A percentile compares a stretch with the other conserved stretches of the same genome.
These are phyloP conservation scores for Eimeria brunetti DNA, from an alignment of 169 alveolate species.

Conservation along the genomic window DNA sequence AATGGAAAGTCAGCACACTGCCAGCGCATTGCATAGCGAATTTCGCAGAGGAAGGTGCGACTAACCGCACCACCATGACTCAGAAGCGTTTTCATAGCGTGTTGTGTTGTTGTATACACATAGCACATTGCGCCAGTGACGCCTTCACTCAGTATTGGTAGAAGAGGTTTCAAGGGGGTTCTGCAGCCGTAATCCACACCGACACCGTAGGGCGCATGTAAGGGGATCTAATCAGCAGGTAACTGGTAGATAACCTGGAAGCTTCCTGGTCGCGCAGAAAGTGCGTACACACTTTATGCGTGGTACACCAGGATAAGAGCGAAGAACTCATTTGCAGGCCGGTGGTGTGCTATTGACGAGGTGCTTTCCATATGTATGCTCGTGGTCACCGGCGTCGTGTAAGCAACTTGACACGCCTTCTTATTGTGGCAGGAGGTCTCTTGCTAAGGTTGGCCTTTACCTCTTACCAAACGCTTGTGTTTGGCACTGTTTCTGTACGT, in stretches of 20 bases:
- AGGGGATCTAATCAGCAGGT: not conserved
- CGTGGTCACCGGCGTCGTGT: not conserved
- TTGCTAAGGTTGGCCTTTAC: not conserved
- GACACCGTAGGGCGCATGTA: not conserved
- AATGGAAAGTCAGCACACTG: not conserved
- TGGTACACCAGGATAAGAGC: not conserved
- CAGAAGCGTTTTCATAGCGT: not conserved
- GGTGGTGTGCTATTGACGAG: not conserved
- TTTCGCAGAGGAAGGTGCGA: not conserved
- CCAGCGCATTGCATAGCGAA: not conserved
- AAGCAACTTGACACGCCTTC: not conserved
- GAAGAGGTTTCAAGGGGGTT: not conserved
- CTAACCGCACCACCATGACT: not conserved
- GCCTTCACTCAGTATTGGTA: not conserved
- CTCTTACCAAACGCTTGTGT: not conserved
- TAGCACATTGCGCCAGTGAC: too few relatives aligned
- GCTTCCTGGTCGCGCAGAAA: not conserved
- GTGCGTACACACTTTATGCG: not conserved
- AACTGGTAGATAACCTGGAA: not conserved
- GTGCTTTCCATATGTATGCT: not conserved
- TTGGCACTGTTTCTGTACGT: not conserved
- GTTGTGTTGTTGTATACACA: too few relatives aligned
- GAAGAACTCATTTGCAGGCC: not conserved
- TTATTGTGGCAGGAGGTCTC: not conserved
- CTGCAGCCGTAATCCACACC: not conserved